phyloP scores from a whole-genome alignment of 2,329 filamentous ascomycete species.

The Scedosporium dehoogii region DNA sequence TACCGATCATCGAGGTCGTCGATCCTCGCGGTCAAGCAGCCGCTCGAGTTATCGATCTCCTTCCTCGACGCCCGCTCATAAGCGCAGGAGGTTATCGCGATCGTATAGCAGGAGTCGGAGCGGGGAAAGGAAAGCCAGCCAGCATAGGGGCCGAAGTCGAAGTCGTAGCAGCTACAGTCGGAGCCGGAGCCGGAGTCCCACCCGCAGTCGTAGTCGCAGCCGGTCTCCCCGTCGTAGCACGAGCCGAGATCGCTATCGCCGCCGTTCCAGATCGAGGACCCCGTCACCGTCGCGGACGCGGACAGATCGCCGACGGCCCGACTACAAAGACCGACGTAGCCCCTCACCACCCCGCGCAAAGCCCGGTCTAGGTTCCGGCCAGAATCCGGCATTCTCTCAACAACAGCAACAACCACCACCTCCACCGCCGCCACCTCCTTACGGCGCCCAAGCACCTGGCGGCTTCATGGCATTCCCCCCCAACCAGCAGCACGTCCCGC shows the following conservation, averaged over 20 bases:
- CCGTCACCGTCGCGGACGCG: not conserved
- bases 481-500: not conserved
- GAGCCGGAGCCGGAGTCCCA: conserved; percentile 7
- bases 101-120: conserved; percentile 23
- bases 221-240: conserved; percentile 12
- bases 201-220: conserved; percentile 14
- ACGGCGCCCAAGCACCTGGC: conserved; percentile 3
- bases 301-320: not conserved
- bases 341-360: not conserved
- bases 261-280: conserved; percentile 4
- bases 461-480: not conserved
- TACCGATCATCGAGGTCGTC: conserved; percentile 22
- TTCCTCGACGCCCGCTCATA: conserved; percentile 14
- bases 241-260: conserved; percentile 9
- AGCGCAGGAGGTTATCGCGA: conserved; percentile 16
- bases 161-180: conserved; percentile 16
- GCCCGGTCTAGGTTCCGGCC: not conserved
- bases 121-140: conserved; percentile 10
- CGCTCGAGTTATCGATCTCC: conserved; percentile 19
- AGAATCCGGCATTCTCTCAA: not conserved
- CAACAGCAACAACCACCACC: conserved; percentile 9
- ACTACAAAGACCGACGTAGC: not conserved
- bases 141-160: conserved; percentile 12
- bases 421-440: conserved; percentile 8
- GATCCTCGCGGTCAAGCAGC: conserved; percentile 20